phyloP scores from a whole-genome alignment of 2,329 filamentous ascomycete species.

The Neonectria neomacrospora region DNA sequence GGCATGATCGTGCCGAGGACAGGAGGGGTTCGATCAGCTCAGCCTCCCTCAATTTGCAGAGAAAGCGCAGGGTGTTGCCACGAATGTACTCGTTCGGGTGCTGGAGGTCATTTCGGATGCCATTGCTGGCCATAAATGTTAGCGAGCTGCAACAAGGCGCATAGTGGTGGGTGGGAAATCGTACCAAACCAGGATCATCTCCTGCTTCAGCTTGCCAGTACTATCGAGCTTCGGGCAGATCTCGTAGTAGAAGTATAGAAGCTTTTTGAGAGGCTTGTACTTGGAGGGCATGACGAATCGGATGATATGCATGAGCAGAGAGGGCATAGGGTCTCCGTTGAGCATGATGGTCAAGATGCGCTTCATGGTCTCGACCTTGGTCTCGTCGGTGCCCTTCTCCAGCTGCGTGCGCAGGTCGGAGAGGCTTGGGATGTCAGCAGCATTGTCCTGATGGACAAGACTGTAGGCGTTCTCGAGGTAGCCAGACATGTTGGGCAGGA shows the following conservation, averaged over 20 bases:
- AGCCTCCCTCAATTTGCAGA: conserved; percentile 94
- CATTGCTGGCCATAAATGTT: conserved; percentile 74
- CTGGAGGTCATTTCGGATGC: conserved; percentile 96
- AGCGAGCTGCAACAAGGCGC: conserved; percentile 20
- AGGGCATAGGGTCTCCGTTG: conserved; percentile 95
- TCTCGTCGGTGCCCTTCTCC: conserved; percentile 93
- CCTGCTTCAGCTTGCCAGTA: conserved; percentile 95
- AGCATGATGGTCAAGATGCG: conserved; percentile 96
- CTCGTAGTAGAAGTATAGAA: conserved; percentile 99
- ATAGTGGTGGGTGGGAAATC: conserved; percentile 25
- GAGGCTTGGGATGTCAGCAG: conserved; percentile 88
- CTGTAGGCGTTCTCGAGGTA: conserved; percentile 97
- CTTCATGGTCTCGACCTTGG: conserved; percentile 96
- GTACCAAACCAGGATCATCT: conserved; percentile 99
- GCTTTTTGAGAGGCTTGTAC: conserved; percentile 95
- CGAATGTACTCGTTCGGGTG: conserved; percentile 98
- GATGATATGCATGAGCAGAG: conserved; percentile 99
- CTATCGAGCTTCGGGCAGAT: conserved; percentile 96
- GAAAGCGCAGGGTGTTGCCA: conserved; percentile 96
- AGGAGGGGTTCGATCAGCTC: conserved; percentile 97
- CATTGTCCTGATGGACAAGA: conserved; percentile 97
- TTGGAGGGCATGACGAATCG: conserved; percentile 99
- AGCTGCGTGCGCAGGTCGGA: conserved; percentile 93
- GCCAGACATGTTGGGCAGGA: conserved; percentile 78
- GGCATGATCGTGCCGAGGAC: conserved; percentile 88